phyloP scores from a whole-genome alignment of 2,329 filamentous ascomycete species.

The Claviceps humidiphila region DNA sequence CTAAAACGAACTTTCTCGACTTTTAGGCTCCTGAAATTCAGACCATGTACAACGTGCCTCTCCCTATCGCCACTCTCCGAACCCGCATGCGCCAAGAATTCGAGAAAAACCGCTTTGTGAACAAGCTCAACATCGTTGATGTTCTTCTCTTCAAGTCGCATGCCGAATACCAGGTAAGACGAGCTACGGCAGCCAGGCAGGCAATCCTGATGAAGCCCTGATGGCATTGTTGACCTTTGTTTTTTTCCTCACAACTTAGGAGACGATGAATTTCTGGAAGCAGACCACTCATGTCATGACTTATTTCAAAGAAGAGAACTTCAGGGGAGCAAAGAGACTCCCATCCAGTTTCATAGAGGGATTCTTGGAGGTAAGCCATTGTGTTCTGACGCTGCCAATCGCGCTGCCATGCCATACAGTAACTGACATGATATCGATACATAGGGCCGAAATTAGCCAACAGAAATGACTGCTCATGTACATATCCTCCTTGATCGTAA shows the following conservation, averaged over 20 bases:
- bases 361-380: conserved; percentile 71
- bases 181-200: conserved; percentile 20
- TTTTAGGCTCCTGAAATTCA: conserved; percentile 86
- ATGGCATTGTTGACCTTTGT: neutral
- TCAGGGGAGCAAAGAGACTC: conserved; percentile 62
- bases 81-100: conserved; percentile 95
- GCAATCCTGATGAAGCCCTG: neutral
- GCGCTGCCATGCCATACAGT: neutral
- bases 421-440: conserved; percentile 10
- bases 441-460: conserved; percentile 42
- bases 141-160: conserved; percentile 84
- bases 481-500: conserved; percentile 17
- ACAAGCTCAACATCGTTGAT: conserved; percentile 77
- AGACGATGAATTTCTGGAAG: conserved; percentile 99
- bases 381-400: neutral
- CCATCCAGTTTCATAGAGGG: conserved; percentile 85
- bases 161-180: conserved; percentile 75
- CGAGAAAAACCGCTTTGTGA: conserved; percentile 86
- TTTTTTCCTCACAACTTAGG: conserved; percentile 35
- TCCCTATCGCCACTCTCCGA: conserved; percentile 75
- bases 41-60: conserved; percentile 86
- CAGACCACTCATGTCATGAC: conserved; percentile 91
- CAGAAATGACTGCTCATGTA: conserved; percentile 18
- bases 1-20: conserved; percentile 2
- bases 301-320: conserved; percentile 80